phyloP scores from a whole-genome alignment of 192 early-diverging fungal genomes.

The Hyaloraphidium curvatum region DNA sequence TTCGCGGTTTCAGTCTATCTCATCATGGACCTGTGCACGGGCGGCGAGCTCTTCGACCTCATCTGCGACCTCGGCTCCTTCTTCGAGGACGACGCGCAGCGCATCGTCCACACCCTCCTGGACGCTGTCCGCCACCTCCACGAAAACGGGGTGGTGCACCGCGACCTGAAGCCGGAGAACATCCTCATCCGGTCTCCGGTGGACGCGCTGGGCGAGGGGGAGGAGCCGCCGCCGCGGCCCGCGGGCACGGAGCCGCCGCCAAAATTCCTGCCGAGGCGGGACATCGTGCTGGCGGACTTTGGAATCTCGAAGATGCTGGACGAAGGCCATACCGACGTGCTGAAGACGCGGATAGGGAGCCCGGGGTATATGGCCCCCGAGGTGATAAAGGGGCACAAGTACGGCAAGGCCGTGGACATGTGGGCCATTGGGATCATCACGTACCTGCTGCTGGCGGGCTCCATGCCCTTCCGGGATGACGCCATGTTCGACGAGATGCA shows the following conservation, averaged over 20 bases:
- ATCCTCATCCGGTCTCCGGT: too few species aligned
- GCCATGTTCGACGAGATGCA: neutral
- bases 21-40: too few species aligned
- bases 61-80: neutral
- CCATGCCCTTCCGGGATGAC: neutral
- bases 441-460: neutral
- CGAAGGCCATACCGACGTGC: neutral
- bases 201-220: too few species aligned
- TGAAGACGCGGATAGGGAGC: neutral
- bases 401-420: neutral
- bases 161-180: constrained; percentile 2
- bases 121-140: constrained; percentile 27
- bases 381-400: neutral
- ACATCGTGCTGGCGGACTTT: neutral
- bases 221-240: too few species aligned
- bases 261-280: too few species aligned
- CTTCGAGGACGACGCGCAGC: constrained; percentile 2
- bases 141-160: neutral
- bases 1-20: too few species aligned
- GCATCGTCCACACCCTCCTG: constrained; percentile 22
- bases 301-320: neutral
- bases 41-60: constrained; percentile 1
- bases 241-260: too few species aligned
- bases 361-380: neutral
- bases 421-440: neutral